These are phyloP conservation scores for Nannochloropsis gaditana DNA, from an alignment of 108 stramenopile genomes.

Conservation along the genomic window DNA sequence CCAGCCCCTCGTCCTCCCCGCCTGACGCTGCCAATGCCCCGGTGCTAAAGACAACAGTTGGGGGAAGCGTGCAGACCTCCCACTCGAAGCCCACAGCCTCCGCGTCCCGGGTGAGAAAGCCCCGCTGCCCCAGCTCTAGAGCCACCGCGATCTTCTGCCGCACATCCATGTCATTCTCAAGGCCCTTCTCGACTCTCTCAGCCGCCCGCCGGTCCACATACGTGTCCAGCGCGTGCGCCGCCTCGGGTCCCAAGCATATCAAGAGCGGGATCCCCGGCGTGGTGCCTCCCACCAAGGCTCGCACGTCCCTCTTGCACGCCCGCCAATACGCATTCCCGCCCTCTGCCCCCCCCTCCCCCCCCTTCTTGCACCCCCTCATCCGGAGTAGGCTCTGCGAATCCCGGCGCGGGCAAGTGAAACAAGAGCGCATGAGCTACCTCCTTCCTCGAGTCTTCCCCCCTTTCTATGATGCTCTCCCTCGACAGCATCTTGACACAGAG, in stretches of 20 bases:
- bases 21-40: neutral
- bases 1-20: neutral
- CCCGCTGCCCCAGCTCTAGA: neutral
- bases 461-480: neutral
- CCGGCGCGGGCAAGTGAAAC: neutral
- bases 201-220: neutral
- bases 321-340: neutral
- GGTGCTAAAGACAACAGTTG: neutral
- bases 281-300: neutral
- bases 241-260: neutral
- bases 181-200: neutral
- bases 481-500: neutral
- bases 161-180: neutral
- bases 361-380: neutral
- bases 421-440: neutral
- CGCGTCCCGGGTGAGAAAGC: neutral
- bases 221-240: neutral
- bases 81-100: neutral
- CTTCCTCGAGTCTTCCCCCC: neutral
- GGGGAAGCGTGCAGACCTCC: neutral
- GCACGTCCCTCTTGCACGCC: neutral
- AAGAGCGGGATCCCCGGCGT: neutral
- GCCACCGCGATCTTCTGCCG: neutral
- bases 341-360: neutral
- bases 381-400: neutral